Evolutionary conservation across 1,284 basidiomycete species (phyloP), one percentile per base, ranked within the genome.

Genomic region (Cryptococcus maquisensis): DNA sequence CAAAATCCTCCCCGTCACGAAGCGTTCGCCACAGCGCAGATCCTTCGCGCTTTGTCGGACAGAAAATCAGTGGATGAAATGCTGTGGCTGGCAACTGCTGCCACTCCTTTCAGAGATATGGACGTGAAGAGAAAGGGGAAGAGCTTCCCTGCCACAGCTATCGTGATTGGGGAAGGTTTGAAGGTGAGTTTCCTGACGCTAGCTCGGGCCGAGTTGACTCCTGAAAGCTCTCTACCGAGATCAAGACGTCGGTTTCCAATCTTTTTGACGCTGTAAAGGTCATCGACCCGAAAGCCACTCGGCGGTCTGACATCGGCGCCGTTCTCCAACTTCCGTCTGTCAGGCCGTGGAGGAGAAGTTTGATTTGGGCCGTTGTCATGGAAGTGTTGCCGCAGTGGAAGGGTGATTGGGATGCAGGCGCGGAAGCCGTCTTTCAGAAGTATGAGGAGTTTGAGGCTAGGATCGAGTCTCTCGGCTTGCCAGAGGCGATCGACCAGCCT

Each of bases 101-200:
- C 90, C 23, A 82, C 82, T 5, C 87, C 89, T 0, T 89, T 83
- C 60, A 70, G 79, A 18, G 78, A 77, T 4, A 72, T 86, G 26
- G 83, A 78, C 2, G 88, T 87, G 65, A 69, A 66, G 23, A 84
- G 87, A 54, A 81, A 80, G 65, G 91, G 89, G 68, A 88, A 84
- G 66, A 65, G 70, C 0, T 76, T 81, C 2, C 79, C 81, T 3
- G 82, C 84, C 0, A 80, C 85, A 1, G 84, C 87, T 49, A 82
- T 82, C n/a, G 83, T 86, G 35, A 82, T 95, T 40, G 81, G 86
- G 40, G 88, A 94, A 52, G 87, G 86, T 7, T 74, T 95, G 56
- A 95, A 91, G 67, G 79, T 80, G 48, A 43, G 71, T 53, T 36
- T 15, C 16, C 6, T 8, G 2, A 9, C 47, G 47, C 38, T 4